A percentile compares a stretch with the other conserved stretches of the same genome.
Conservation (phyloP, 805 yeast species). For the Lachancea quebecensis region DNA sequence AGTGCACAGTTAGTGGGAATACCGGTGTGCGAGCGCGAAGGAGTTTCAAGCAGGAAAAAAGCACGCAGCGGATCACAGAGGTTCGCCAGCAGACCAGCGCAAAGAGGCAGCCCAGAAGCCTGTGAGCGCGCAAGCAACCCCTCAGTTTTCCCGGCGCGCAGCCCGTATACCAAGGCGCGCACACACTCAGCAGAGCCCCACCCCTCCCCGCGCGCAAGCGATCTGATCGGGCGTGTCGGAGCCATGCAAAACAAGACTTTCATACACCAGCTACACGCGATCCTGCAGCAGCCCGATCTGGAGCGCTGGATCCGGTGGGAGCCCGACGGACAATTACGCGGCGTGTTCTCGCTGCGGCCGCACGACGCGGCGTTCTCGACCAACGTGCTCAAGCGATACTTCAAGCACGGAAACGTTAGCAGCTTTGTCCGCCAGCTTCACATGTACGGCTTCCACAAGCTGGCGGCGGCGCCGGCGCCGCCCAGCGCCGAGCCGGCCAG, state of each 20-base stretch:
- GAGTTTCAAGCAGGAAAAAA: too few relatives aligned
- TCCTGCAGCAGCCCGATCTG: constrained; percentile 19
- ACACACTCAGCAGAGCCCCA: too few relatives aligned
- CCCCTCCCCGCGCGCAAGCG: too few relatives aligned
- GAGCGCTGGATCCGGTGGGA: constrained; percentile 27
- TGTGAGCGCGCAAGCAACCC: too few relatives aligned
- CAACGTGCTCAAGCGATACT: constrained; percentile 51
- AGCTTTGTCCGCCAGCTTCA: constrained; percentile 90
- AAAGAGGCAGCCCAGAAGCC: too few relatives aligned
- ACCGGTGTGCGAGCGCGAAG: too few relatives aligned
- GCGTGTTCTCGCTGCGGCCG: constrained; percentile 23
- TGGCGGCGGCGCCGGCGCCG: not conserved
- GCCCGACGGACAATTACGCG: not conserved
- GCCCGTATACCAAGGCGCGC: too few relatives aligned
- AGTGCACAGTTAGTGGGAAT: too few relatives aligned
- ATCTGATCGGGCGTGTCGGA: not conserved
- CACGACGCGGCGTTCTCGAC: constrained; percentile 22
- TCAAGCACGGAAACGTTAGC: constrained; percentile 91
- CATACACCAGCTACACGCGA: constrained; percentile 27
- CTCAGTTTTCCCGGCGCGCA: too few relatives aligned
- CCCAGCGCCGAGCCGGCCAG: not conserved
- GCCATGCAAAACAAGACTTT: constrained; percentile 24
- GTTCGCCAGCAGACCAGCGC: too few relatives aligned
- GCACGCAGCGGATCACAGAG: too few relatives aligned
- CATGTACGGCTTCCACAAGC: constrained; percentile 71